A percentile compares a stretch with the other conserved stretches of the same genome.
Conservation (phyloP, 1,284 basidiomycete genomes). For the Boletus smithii region DNA sequence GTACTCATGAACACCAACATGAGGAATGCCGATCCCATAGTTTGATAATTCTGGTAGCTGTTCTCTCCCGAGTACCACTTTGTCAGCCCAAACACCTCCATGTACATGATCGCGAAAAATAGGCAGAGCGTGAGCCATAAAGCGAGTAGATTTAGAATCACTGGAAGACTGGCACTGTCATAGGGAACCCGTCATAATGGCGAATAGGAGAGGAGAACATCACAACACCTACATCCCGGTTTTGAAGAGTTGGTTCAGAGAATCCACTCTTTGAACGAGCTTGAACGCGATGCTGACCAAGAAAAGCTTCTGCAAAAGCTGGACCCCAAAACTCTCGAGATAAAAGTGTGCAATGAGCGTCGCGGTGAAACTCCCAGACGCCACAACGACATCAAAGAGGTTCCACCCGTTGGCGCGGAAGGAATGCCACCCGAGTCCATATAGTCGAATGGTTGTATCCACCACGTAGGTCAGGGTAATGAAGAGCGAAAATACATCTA, state of each 20-base stretch:
- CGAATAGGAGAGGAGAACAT: neutral
- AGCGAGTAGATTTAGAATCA: conserved; percentile 81
- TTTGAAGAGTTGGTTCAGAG: conserved; percentile 95
- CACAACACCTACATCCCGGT: conserved; percentile 75
- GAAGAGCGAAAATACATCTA: conserved; percentile 75
- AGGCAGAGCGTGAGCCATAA: conserved; percentile 93
- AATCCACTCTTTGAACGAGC: conserved; percentile 86
- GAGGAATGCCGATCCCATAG: conserved; percentile 77
- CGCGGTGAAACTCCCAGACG: conserved; percentile 81
- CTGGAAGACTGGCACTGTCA: conserved; percentile 78
- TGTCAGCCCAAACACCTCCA: conserved; percentile 93
- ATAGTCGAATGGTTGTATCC: conserved; percentile 77
- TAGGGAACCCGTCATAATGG: neutral
- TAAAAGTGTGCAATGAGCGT: conserved; percentile 75
- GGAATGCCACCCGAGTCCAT: conserved; percentile 82
- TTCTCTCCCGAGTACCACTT: conserved; percentile 79
- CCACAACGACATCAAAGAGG: conserved; percentile 84
- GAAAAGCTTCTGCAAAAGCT: conserved; percentile 93
- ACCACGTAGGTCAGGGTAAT: conserved; percentile 74
- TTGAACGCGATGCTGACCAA: conserved; percentile 93
- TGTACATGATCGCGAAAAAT: conserved; percentile 87
- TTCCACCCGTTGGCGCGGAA: conserved; percentile 92
- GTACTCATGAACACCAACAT: conserved; percentile 83
- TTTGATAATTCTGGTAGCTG: conserved; percentile 77
- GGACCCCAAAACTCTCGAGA: conserved; percentile 45